These are phyloP conservation scores for Plasmodium blacklocki DNA, from an alignment of 169 alveolate species.

Conservation along the genomic window DNA sequence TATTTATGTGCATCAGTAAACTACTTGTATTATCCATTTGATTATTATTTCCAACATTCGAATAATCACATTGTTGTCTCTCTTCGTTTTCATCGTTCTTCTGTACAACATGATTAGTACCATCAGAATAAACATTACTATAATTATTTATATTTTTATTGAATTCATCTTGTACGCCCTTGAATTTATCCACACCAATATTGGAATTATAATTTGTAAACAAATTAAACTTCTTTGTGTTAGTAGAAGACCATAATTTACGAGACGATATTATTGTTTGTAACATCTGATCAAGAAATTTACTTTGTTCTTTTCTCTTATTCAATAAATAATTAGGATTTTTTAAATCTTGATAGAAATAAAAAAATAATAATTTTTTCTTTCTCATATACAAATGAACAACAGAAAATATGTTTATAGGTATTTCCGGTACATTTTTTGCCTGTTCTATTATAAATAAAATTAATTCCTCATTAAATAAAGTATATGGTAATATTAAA, in stretches of 20 bases:
- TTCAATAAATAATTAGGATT: constrained; percentile 47
- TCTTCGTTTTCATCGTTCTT: too few species aligned
- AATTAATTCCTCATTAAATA: constrained; percentile 62
- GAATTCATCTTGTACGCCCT: too few species aligned
- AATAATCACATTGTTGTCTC: too few species aligned
- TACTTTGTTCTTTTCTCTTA: constrained; percentile 34
- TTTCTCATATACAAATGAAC: constrained; percentile 75
- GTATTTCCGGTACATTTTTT: constrained; percentile 77
- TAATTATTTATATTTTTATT: too few species aligned
- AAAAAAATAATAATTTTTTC: constrained; percentile 52
- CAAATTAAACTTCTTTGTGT: constrained; percentile 21
- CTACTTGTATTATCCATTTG: too few species aligned
- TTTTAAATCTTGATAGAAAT: constrained; percentile 63
- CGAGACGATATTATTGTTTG: constrained; percentile 54
- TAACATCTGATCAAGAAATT: constrained; percentile 59
- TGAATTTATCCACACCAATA: background rate
- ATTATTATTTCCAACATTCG: too few species aligned
- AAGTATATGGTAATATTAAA: constrained; percentile 79
- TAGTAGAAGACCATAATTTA: constrained; percentile 23
- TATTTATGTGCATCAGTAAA: too few species aligned
- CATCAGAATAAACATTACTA: too few species aligned
- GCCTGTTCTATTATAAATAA: constrained; percentile 66
- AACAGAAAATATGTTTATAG: constrained; percentile 70
- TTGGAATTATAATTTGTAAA: constrained; percentile 14
- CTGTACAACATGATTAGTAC: too few species aligned